Base-by-base conservation (phyloP, 371 early-diverging fungal genomes). In the Thermomucor indicae-seudaticae region DNA sequence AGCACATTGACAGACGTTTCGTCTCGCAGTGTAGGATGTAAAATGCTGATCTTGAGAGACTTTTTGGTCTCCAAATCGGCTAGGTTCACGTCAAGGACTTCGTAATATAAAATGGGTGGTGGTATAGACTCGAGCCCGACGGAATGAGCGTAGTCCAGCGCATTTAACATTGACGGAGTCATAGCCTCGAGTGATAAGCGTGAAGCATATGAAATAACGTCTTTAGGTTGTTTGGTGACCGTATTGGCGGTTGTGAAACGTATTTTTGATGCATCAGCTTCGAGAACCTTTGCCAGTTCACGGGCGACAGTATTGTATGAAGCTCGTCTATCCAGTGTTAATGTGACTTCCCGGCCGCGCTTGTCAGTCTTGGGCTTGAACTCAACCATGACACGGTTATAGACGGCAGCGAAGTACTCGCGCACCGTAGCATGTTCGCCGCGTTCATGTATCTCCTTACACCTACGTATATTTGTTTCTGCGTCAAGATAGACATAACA, bases 1-100 rank as follows among this genome's bases (percentile, higher is more conserved):
- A 84, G 58, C 4, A 87, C 61, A 10, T 78, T 48, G n/a, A 57
- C 19, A 8, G 54, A 58, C 3, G 59, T 44, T 59, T 78, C 64
- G 7, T 47, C 45, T 4, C 34, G 53, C 8, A 64, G 27, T n/a
- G 53, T 49, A 8, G 70, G 62, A 17, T 79, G 77, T 2, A 83
- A 64, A 61, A 70, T 72, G 6, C 56, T 67, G 12, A 85, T 70
- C 35, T 75, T 67, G 8, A 85, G 29, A 19, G 43, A 44, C 25
- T 80, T 76, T 60, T 90, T 89, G 41, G 64, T 78, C 51, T 93
- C 92, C 20, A 91, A 64, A 60, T 95, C 91, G 7, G 68, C 62
- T 23, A 92, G 71, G 27, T 78, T 72, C 16, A 90, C 68, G 23
- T 90, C 87, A 47, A 92, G 54, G 22, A 88, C 67, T 51, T 95